These are phyloP conservation scores for Bipolaris zeicola DNA, from an alignment of 2,329 filamentous ascomycete genomes.

Conservation along the genomic window DNA sequence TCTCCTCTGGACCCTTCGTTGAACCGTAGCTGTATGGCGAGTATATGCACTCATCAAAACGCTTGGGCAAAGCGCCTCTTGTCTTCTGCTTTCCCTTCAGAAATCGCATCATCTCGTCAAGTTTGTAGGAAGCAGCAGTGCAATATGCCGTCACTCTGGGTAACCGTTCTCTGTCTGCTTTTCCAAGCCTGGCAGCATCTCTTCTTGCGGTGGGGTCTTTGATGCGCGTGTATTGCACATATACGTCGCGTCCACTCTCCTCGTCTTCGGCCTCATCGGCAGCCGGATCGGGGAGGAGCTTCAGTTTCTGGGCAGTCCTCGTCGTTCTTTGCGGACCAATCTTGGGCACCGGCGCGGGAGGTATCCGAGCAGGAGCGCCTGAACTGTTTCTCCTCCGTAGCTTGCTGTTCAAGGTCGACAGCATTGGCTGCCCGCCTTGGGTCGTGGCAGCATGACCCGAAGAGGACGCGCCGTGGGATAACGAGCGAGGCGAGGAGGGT, in stretches of 20 bases:
- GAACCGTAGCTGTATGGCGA: slow-evolving; percentile 81
- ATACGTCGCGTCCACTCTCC: slow-evolving; percentile 92
- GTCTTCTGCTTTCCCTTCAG: slow-evolving; percentile 82
- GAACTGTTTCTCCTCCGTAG: slow-evolving; percentile 85
- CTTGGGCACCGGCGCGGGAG: slow-evolving; percentile 62
- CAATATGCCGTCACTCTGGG: slow-evolving; percentile 96
- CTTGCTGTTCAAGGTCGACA: slow-evolving; percentile 85
- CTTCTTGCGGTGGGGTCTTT: slow-evolving; percentile 92
- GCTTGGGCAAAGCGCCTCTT: slow-evolving; percentile 81
- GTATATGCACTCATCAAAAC: slow-evolving; percentile 98
- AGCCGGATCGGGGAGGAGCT: slow-evolving; percentile 91
- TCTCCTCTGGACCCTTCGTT: slow-evolving; percentile 49
- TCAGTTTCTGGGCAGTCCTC: slow-evolving; percentile 94
- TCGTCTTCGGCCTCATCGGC: slow-evolving; percentile 78
- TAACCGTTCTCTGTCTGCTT: slow-evolving; percentile 84
- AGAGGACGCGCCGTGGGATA: slow-evolving; percentile 34
- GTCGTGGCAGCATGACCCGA: slow-evolving; percentile 42
- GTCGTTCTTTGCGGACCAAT: slow-evolving; percentile 94
- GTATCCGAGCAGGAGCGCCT: slow-evolving; percentile 61
- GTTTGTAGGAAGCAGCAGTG: slow-evolving; percentile 87
- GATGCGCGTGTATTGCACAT: slow-evolving; percentile 96
- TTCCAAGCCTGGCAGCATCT: slow-evolving; percentile 89
- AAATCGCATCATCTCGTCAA: slow-evolving; percentile 88
- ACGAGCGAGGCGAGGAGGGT: slow-evolving; percentile 40
- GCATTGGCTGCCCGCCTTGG: slow-evolving; percentile 51